Evolutionary conservation across 345 rosid genomes (phyloP), one percentile per base, ranked within the genome.

Genomic region (Salix caprea): DNA sequence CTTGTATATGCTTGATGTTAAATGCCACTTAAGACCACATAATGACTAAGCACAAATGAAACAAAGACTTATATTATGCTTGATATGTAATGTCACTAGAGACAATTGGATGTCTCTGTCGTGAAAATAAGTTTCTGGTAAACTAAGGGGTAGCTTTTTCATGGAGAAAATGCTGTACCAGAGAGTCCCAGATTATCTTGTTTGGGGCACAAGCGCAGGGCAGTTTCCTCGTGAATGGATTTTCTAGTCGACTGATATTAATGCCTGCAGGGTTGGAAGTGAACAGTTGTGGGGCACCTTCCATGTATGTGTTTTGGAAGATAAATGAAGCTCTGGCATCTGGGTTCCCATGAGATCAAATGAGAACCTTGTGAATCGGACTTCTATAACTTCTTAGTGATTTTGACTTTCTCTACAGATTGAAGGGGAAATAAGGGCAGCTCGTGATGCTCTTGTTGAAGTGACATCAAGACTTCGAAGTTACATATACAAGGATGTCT

Each of bases 361-460:
- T 65, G 28, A 78, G 60, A 72, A 70, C 24, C 34, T 40, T 50
- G 44, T 21, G 28, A n/a, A 30, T 66, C 61, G 67, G 71, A 39
- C n/a, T 68, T 58, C 69, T 76, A 16, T 58, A 34, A 46, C 67
- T 70, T 76, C 74, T 80, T 50, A 83, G 70, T 72, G 69, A 36
- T 46, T 74, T 82, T 19, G 64, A 62, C 80, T 40, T 69, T 74
- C 52, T 23, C 4, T 74, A 70, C 91, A 96, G 99, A 96, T 96
- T 76, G 88, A 87, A 72, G 99, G 99, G 44, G 99, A 96, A 79
- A 92, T 96, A 77, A 88, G 42, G 83, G 91, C 93, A 65, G 98
- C 98, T 73, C 90, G 99, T 62, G 86, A 89, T 71, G 99, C 98
- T 78, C 98, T 96, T 79, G 89, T 94, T 71, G 98, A 94, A 84